These are phyloP conservation scores for Chaetomium strumarium DNA, from an alignment of 2,329 filamentous ascomycete genomes.

Conservation along the genomic window DNA sequence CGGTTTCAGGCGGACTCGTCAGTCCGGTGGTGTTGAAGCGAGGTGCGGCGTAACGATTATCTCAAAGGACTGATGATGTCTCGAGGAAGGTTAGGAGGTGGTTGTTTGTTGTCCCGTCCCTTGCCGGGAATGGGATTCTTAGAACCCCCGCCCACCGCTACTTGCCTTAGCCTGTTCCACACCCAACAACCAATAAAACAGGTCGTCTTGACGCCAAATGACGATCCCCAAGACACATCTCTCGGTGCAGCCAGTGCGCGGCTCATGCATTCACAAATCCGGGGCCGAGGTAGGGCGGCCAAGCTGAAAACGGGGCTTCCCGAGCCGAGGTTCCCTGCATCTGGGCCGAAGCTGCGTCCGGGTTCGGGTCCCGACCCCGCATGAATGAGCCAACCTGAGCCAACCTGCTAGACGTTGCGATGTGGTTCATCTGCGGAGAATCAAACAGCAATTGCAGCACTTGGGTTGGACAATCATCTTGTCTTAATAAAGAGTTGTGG, in stretches of 20 bases:
- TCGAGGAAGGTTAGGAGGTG: constrained; percentile 5
- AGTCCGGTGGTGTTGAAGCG: not conserved
- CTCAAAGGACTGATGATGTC: constrained; percentile 3
- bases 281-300: constrained; percentile 16
- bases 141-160: constrained; percentile 21
- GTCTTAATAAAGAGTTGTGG: too few relatives aligned
- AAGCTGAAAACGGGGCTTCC: not conserved
- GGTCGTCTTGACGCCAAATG: constrained; percentile 11
- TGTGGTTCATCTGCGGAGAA: too few relatives aligned
- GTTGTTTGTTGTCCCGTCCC: constrained; percentile 7
- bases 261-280: not conserved
- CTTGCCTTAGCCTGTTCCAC: constrained; percentile 14
- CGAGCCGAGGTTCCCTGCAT: constrained; percentile 22
- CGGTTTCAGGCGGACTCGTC: not conserved
- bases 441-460: too few relatives aligned
- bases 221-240: constrained; percentile 9
- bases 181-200: constrained; percentile 15
- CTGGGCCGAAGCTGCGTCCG: constrained; percentile 8
- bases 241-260: not conserved
- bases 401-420: too few relatives aligned
- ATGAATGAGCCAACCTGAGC: too few relatives aligned
- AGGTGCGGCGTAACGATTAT: not conserved
- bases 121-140: constrained; percentile 1
- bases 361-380: not conserved
- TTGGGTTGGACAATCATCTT: too few relatives aligned